Conservation (phyloP, 1,284 basidiomycete genomes). For the Pseudozyma pruni region DNA sequence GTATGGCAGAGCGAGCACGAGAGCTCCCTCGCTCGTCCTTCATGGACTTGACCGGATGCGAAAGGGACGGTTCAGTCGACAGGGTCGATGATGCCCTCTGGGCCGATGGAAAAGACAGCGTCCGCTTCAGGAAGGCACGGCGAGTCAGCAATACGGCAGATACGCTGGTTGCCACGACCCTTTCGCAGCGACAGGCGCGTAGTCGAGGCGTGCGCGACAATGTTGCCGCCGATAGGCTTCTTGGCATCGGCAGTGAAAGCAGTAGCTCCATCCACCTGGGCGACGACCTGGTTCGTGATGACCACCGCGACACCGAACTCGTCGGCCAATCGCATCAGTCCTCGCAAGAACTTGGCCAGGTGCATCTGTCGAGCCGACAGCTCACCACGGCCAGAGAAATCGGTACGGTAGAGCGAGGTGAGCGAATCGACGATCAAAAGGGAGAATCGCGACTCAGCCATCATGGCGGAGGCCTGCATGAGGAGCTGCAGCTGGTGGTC, state of each 20-base stretch:
- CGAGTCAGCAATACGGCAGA: conserved; percentile 97
- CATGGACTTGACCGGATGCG: too few relatives aligned
- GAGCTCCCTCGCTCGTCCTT: too few relatives aligned
- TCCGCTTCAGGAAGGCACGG: conserved; percentile 98
- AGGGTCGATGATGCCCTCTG: conserved; percentile 69
- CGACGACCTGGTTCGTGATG: conserved; percentile 98
- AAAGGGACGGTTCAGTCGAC: conserved; percentile 15
- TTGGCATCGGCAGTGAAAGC: conserved; percentile 75
- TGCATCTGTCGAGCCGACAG: conserved; percentile 94
- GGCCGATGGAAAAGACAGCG: conserved; percentile 87
- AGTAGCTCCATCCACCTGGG: conserved; percentile 79
- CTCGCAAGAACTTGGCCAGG: conserved; percentile 95
- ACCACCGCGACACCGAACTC: conserved; percentile 99
- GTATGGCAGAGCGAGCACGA: too few relatives aligned
- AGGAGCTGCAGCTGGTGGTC: conserved; percentile 95
- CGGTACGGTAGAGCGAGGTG: conserved; percentile 94
- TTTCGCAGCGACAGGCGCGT: conserved; percentile 84
- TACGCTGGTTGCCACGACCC: conserved; percentile 88
- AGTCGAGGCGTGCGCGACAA: conserved; percentile 68
- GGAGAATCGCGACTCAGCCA: conserved; percentile 79
- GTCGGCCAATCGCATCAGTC: conserved; percentile 90
- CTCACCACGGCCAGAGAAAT: conserved; percentile 95
- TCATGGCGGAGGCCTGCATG: conserved; percentile 88
- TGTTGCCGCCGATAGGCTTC: conserved; percentile 81
- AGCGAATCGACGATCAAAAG: conserved; percentile 96